Evolutionary conservation across 2,329 filamentous ascomycete species (phyloP).

Genomic region (Cytospora mali): DNA sequence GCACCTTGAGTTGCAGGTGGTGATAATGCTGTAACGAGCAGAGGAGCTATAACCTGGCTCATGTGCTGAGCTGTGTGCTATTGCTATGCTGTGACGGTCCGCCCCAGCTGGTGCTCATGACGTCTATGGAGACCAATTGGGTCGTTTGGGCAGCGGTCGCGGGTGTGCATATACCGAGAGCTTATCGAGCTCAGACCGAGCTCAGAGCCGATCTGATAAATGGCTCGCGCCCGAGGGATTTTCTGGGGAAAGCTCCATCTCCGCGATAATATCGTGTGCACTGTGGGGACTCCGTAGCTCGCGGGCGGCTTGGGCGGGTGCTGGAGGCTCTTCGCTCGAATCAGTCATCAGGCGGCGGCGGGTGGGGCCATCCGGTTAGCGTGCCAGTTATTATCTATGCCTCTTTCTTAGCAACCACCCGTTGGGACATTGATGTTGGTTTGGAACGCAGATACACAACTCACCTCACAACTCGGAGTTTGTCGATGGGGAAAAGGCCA

Average conservation of each 20-base stretch:
- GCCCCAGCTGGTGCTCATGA: neutral
- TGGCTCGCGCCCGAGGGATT: constrained; percentile 23
- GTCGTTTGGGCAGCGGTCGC: neutral
- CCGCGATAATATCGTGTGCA: constrained; percentile 17
- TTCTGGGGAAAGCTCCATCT: constrained; percentile 29
- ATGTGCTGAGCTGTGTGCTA: neutral
- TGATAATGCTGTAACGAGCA: neutral
- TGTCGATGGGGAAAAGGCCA: neutral
- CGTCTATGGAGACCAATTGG: neutral
- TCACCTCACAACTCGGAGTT: neutral
- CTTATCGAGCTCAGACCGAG: constrained; percentile 14
- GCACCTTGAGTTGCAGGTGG: neutral
- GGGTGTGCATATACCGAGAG: neutral
- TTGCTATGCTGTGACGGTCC: neutral
- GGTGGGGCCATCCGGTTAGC: constrained; percentile 19
- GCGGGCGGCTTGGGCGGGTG: neutral
- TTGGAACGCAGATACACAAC: neutral
- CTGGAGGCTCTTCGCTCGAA: constrained; percentile 1
- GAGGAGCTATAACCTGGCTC: neutral
- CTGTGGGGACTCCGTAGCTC: constrained; percentile 17
- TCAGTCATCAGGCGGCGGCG: constrained; percentile 11
- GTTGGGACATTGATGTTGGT: neutral
- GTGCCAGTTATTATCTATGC: neutral
- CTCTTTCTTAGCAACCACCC: neutral
- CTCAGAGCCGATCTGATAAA: constrained; percentile 11